Base-by-base conservation (phyloP, 2,329 filamentous ascomycete genomes). In the Paraconiothyrium brasiliense region DNA sequence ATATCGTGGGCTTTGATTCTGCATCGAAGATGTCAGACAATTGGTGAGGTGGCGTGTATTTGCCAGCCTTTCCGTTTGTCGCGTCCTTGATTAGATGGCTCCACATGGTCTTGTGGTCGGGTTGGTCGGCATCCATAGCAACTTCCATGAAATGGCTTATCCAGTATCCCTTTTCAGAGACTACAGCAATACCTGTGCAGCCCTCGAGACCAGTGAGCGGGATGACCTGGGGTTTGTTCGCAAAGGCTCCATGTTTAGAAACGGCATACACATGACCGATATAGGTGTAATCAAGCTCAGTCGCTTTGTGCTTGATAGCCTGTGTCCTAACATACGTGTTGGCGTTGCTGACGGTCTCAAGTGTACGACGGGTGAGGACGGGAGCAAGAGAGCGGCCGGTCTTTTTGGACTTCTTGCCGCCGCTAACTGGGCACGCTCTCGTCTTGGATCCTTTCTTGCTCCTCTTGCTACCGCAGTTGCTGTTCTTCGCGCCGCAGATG, bases 101-200 rank as follows among this genome's bases (percentile, higher is more conserved):
- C n/a, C 32, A 57, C 32, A 49, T 43, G 7, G 44, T 35, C 20
- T 49, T 57, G 14, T 34, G 39, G 27, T 46, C 20, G 20, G 16
- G 34, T 37, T 37, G 51, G n/a, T 32, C 22, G 44, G 22, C 20
- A 9, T 44, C 41, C 14, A 44, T 50, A 57, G 41, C 41, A 11
- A 44, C 14, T 41, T 51, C 52, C 52, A 60, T 47, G 22, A 57
- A 50, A 24, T 61, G 59, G 22, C 24, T 54, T 4, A 61, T 41
- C 59, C 59, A 61, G 41, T 46, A 61, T 13, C 59, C 59, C 35
- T 61, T 61, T 37, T 61, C 54, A 30, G 59, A 61, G 14, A 57
- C 59, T 34, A 61, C 32, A 57, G 48, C 54, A 39, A 61, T 52
- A 43, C 59, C 59, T n/a, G 59, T 61, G 47, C 59, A 61, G 16